Base-by-base conservation (phyloP, 345 rosid genomes). In the Hibiscus mutabilis region DNA sequence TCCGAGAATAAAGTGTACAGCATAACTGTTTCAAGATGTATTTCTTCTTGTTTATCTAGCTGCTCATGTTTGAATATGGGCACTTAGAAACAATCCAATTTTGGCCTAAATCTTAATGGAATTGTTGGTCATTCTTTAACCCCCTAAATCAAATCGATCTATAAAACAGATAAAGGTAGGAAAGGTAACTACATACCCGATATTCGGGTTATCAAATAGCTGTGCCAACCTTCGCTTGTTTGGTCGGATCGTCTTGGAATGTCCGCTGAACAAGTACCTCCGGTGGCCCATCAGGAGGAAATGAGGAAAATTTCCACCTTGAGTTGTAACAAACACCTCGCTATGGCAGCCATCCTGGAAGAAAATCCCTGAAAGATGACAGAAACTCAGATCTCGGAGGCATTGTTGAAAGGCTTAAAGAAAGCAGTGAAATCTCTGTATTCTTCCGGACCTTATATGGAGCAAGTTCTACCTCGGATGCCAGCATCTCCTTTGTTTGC, bases 261-360 rank as follows among this genome's bases (percentile, higher is more conserved):
- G 99, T 73, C 99, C 99, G 29, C 98, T 94, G 62, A 74, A 89
- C 89, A 89, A 57, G 80, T 82, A 91, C 80, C 99, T 87, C 73
- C 99, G 77, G 75, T 92, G 99, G 73, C 99, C 99, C 91, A 91
- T 89, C 79, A 95, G 88, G 78, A 95, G 88, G 78, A 95, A 89
- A 84, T 90, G 99, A 75, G 99, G 99, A 73, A 95, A 95, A 73
- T 95, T 95, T 68, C 99, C 98, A 75, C 98, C 99, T 83, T 95
- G 99, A 64, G 98, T 92, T 24, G 99, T 95, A 76, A 92, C 98
- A 85, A 92, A 95, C 15, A 92, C 98, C 80, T 95, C 99, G 75
- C 99, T 95, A 95, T 89, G 0, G 99, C 99, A 75, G 99, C 99
- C 98, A 92, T 95, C 86, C 99, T 89, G 35, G 99, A 92, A 73